Evolutionary conservation across 495 filamentous ascomycete genomes (phyloP).

Genomic region (Aspergillus bertholletiae): DNA sequence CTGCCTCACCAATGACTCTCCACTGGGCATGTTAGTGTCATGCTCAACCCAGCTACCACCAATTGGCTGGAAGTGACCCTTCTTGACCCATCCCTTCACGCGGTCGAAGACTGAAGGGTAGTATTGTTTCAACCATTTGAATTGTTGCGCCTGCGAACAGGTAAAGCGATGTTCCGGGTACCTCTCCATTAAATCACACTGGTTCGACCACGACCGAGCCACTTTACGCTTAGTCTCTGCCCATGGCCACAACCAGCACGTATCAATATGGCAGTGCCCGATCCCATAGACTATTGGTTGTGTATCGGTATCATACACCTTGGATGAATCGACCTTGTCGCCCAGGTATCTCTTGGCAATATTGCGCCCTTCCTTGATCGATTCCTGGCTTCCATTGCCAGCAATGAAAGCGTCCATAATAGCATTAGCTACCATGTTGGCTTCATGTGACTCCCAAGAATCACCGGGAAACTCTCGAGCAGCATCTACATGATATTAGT

Average conservation of each 20-base stretch:
- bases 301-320: conserved; percentile 76
- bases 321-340: conserved; percentile 69
- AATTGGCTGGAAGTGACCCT: conserved; percentile 88
- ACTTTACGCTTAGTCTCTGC: conserved; percentile 99
- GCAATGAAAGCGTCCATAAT: conserved; percentile 89
- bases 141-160: conserved; percentile 92
- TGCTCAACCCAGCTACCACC: conserved; percentile 99
- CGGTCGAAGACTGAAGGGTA: conserved; percentile 87
- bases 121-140: conserved; percentile 89
- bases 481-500: conserved; percentile 49
- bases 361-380: conserved; percentile 72
- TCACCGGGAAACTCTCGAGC: conserved; percentile 75
- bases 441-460: conserved; percentile 83
- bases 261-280: conserved; percentile 96
- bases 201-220: conserved; percentile 92
- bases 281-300: conserved; percentile 79
- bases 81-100: conserved; percentile 85
- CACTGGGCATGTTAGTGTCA: conserved; percentile 94
- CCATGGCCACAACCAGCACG: conserved; percentile 97
- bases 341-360: conserved; percentile 83
- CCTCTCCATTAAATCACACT: conserved; percentile 88
- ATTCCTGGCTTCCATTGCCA: conserved; percentile 67
- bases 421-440: conserved; percentile 73
- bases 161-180: conserved; percentile 94
- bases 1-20: conserved; percentile 91